Evolutionary conservation across 352 stramenopile species (phyloP), one percentile per base, ranked within the genome.

Genomic region (Phytophthora macrochlamydospora): DNA sequence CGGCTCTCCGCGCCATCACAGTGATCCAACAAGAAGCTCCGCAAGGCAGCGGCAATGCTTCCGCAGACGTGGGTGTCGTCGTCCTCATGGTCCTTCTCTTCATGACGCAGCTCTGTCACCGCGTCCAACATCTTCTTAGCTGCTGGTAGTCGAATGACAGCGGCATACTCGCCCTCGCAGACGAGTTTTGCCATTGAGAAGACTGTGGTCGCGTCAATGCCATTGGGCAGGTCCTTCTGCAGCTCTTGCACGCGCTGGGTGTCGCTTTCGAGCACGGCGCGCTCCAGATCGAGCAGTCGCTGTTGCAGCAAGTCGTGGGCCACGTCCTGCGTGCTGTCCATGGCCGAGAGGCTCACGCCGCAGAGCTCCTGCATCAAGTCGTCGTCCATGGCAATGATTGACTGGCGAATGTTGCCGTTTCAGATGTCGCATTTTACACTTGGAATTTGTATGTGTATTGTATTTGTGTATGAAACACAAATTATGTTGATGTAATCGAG

Each of bases 361-460:
- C 79, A 83, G 9, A 88, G 75, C 67, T 92, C 81, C 35, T 79
- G 73, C 54, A 90, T 74, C 50, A 89, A 71, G 38, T 92, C 82
- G 49, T 72, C 60, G 43, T 78, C 76, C 79, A 88, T 90, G 67
- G 54, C 49, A 24, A 4, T 49, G 43, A 49, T 49, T 49, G 43
- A 49, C 11, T 49, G 43, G 43, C 43, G 43, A 49, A 49, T 46
- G 43, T 49, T 49, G 43, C 43, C 43, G 18, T 49, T 49, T 49
- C 12, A 49, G 18, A 24, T 24, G 18, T 24, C 13, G 13, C 12
- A 46, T n/a, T 14, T 46, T 46, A 24, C 14, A 46, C 40, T 46
- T 49, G 43, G 43, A 29, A 28, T 29, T 49, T 52, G 46, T 52
- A 52, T 38, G 8, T 24, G 28, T 9, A n/a, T 29, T 29, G 18